Conservation (phyloP, 2,329 filamentous ascomycete species). For the Xylariaceae sp. region DNA sequence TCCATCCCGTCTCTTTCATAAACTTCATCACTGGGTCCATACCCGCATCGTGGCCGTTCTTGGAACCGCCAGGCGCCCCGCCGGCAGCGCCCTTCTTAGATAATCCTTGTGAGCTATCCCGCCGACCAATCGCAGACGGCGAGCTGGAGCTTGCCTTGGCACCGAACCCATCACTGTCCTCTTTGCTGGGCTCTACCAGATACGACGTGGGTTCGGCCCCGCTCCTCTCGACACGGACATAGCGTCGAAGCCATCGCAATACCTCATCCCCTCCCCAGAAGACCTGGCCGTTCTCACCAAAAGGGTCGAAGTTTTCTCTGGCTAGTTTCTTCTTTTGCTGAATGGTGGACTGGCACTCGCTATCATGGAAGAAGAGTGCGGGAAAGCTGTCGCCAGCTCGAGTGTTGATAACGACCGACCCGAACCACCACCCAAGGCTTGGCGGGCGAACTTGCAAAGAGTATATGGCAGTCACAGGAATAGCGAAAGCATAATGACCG, state of each 20-base stretch:
- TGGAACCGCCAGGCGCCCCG: slow-evolving; percentile 35
- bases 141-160: slow-evolving; percentile 50
- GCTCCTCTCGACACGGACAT: slow-evolving; percentile 78
- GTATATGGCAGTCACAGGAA: slow-evolving; percentile 87
- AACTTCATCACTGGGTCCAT: slow-evolving; percentile 95
- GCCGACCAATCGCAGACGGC: slow-evolving; percentile 40
- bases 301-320: slow-evolving; percentile 83
- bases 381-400: slow-evolving; percentile 89
- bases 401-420: slow-evolving; percentile 90
- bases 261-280: slow-evolving; percentile 99
- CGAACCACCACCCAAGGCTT: slow-evolving; percentile 97
- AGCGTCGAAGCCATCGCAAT: slow-evolving; percentile 81
- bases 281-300: slow-evolving; percentile 77
- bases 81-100: slow-evolving; percentile 34
- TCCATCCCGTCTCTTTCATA: slow-evolving; percentile 93
- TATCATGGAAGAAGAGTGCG: slow-evolving; percentile 95
- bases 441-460: slow-evolving; percentile 86
- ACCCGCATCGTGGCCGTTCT: slow-evolving; percentile 54
- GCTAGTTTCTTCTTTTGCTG: slow-evolving; percentile 85
- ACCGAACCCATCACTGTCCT: slow-evolving; percentile 81
- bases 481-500: slow-evolving; percentile 84
- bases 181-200: slow-evolving; percentile 78
- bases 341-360: slow-evolving; percentile 93
- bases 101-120: slow-evolving; percentile 33
- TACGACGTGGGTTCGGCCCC: slow-evolving; percentile 87